Evolutionary conservation across 768 basidiomycete genomes (phyloP), one percentile per base, ranked within the genome.

Genomic region (Termitomyces heimii): DNA sequence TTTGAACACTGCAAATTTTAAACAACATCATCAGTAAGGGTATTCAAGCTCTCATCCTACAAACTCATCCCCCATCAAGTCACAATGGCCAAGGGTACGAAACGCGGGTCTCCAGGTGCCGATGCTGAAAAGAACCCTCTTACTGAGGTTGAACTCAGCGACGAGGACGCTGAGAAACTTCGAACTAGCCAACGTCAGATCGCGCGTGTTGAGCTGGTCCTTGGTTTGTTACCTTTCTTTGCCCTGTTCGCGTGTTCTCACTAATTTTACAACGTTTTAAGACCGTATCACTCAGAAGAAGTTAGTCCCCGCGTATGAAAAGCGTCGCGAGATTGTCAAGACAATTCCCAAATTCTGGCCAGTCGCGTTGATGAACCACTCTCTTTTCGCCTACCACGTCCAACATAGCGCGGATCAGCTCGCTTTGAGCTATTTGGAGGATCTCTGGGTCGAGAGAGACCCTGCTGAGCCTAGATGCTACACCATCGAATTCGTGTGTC

Each of bases 401-500:
- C 86, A 88, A 66, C 89, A 91, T 68, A 79, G 76, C 53, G 79
- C 85, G 20, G 94, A 97, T 72, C 83, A 87, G 68, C 78, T 84
- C 60, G 94, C 94, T 13, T 71, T 97, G 72, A 85, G 81, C 69
- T 91, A 88, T 69, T 76, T 95, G 57, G 87, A 92, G 67, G 92
- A 96, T 65, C 63, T 97, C 22, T 94, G 93, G 89, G 75, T 96
- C 37, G 78, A 74, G 57, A 83, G 90, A 54, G 86, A 95, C 67
- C 65, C 78, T 42, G 70, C 72, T 43, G 94, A 97, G 70, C 84
- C 85, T 56, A 76, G 94, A 64, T 87, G 85, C 67, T 96, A 86
- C 75, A 88, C 86, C 50, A 71, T 96, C 55, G 88, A 94, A 77
- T 93, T 97, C 73, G 94, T 95, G 71, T 67, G 94, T 83, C 32